Base-by-base conservation (phyloP, 1,284 basidiomycete species). In the Volvariella volvacea region DNA sequence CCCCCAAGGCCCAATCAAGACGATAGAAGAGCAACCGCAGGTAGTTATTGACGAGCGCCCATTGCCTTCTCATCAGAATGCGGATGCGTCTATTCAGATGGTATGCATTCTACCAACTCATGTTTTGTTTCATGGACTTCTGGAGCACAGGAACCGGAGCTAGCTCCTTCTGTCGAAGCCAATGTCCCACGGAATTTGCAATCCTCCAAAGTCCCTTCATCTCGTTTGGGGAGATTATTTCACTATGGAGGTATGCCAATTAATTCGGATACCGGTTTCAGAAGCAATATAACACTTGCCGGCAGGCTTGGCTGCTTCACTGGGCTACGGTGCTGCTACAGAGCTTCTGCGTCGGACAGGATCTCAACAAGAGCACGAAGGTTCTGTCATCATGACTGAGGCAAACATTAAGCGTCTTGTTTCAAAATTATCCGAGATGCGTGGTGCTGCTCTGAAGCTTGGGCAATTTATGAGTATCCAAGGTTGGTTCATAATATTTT, bases 391-490 rank as follows among this genome's bases (percentile, higher is more conserved):
- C 63, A 78, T 95, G 78, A 89, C 85, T 1, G 91, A 94, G 59
- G 81, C 86, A 1, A 96, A 99, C 58, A 77, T 98, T 43, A 82
- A 84, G 42, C 78, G 95, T 2, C 73, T 99, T 0, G 95, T 99
- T 0, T 83, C 86, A 7, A 97, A 96, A 57, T 73, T 99, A 12
- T 88, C 90, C 0, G 81, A 86, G 55, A 98, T 99, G 95, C 75
- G 95, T 15, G 95, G 95, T 0, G 95, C 96, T 0, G 96, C 95
- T 0, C 71, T 99, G 48, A 99, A 99, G 67, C 68, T 99, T 1
- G 95, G 95, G 0, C 96, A 99, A 59, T 99, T 99, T 58, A 76
- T 99, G 73, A 94, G 90, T 56, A 98, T 99, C 32, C 95, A 99
- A 76, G 92, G 92, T 90, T 30, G 19, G 36, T 28, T 39, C 36